A percentile compares a stretch with the other conserved stretches of the same genome.
Conservation (phyloP, 116 monocot genomes). For the Zostera marina region DNA sequence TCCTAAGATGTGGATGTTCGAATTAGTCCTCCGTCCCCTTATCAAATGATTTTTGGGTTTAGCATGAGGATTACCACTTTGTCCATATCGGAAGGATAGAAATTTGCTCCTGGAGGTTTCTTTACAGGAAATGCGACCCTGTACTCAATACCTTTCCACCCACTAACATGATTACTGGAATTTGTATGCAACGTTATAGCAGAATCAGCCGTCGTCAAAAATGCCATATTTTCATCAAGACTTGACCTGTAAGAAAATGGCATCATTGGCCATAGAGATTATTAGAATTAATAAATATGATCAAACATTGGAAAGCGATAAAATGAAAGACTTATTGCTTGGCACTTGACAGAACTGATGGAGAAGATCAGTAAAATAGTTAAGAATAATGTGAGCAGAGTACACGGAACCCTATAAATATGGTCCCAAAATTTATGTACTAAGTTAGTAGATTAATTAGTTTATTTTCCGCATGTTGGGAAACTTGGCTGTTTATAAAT, state of each 20-base stretch:
- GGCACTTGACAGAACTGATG: no score
- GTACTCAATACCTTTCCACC: conserved; percentile 84
- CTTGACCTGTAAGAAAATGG: conserved; percentile 42
- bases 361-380: no score
- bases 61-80: conserved; percentile 35
- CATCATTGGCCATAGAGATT: neutral
- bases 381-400: no score
- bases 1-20: neutral
- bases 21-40: neutral
- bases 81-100: conserved; percentile 98
- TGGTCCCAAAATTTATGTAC: no score
- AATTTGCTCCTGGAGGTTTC: conserved; percentile 86
- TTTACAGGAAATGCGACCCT: conserved; percentile 60
- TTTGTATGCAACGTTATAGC: conserved; percentile 37
- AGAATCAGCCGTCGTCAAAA: conserved; percentile 88
- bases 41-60: neutral
- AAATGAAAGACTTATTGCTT: no score
- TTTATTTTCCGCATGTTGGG: no score
- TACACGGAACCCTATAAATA: no score
- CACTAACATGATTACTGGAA: conserved; percentile 37
- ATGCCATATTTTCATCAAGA: conserved; percentile 82
- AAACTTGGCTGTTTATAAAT: no score
- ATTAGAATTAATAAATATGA: no score
- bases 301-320: neutral
- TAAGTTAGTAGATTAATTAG: no score